Conservation (phyloP, 768 basidiomycete genomes). For the Boletellus emodensis region DNA sequence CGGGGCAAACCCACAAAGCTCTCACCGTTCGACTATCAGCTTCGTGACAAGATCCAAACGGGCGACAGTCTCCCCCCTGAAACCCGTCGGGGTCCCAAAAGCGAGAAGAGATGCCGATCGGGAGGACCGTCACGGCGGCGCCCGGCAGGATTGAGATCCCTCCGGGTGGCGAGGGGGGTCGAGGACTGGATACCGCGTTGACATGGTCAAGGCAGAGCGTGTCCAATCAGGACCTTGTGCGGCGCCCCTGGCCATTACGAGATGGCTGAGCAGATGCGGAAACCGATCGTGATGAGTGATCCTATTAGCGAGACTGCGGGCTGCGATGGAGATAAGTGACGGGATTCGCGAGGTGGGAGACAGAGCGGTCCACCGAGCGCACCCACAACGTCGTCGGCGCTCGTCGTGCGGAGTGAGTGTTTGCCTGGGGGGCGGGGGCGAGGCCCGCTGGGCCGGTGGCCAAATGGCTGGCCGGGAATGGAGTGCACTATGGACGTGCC, state of each 20-base stretch:
- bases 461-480: conserved; percentile 15
- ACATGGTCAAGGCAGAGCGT: conserved; percentile 20
- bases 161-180: conserved; percentile 9
- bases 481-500: conserved; percentile 19
- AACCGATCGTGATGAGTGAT: conserved; percentile 12
- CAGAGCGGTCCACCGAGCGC: conserved; percentile 4
- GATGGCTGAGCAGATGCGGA: conserved; percentile 16
- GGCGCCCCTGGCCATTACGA: conserved; percentile 25
- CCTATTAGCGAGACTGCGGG: conserved; percentile 16
- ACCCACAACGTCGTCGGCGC: conserved; percentile 12
- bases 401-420: conserved; percentile 11
- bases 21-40: conserved; percentile 17
- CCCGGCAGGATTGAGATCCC: conserved; percentile 21
- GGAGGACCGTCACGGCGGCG: conserved; percentile 21
- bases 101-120: conserved; percentile 1
- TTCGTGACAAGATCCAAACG: conserved; percentile 14
- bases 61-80: conserved; percentile 3
- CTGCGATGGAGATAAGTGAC: conserved; percentile 15
- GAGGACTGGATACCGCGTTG: conserved; percentile 21
- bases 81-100: not conserved
- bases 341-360: conserved; percentile 11
- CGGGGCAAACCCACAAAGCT: conserved; percentile 12
- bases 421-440: conserved; percentile 17
- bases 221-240: conserved; percentile 20
- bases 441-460: conserved; percentile 17